These are phyloP conservation scores for Fusarium euwallaceae DNA, from an alignment of 2,329 filamentous ascomycete genomes.

Conservation along the genomic window DNA sequence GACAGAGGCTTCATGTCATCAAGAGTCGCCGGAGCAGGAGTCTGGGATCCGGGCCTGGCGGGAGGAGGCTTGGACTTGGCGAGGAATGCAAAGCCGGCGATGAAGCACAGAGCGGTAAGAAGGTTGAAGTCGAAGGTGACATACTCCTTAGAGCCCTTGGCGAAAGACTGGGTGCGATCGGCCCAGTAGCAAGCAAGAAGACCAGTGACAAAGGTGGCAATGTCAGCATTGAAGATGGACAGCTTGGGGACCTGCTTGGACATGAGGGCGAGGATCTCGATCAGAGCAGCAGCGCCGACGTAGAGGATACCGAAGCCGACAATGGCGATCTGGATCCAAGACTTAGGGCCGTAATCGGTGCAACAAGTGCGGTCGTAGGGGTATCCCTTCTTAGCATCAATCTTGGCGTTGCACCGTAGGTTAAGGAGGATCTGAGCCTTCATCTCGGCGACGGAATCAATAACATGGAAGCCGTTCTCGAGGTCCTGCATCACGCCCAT, in stretches of 20 bases:
- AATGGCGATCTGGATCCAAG: conserved; percentile 41
- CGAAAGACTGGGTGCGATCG: conserved; percentile 48
- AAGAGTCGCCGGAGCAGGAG: conserved; percentile 19
- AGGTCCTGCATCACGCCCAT: conserved; percentile 36
- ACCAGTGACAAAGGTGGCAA: conserved; percentile 42
- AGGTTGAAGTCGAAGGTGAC: conserved; percentile 37
- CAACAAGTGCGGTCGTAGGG: conserved; percentile 67
- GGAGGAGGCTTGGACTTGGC: conserved; percentile 32
- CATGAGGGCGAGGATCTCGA: conserved; percentile 27
- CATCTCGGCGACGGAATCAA: conserved; percentile 45
- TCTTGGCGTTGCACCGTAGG: conserved; percentile 64
- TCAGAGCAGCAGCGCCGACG: conserved; percentile 30
- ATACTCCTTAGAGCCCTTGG: conserved; percentile 46
- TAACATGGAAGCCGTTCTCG: conserved; percentile 48
- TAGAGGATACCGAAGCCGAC: conserved; percentile 36
- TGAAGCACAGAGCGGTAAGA: conserved; percentile 32
- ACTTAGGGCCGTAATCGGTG: conserved; percentile 56
- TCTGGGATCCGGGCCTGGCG: conserved; percentile 16
- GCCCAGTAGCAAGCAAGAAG: conserved; percentile 47
- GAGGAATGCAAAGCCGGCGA: conserved; percentile 35
- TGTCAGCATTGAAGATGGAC: conserved; percentile 37
- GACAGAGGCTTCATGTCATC: conserved; percentile 45
- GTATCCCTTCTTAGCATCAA: conserved; percentile 50
- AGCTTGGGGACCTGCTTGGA: conserved; percentile 20
- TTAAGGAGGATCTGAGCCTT: conserved; percentile 63